Percentiles rank a stretch among this genome's conserved stretches.
phyloP scores from a whole-genome alignment of 306 rosid genomes.

The Senna tora region DNA sequence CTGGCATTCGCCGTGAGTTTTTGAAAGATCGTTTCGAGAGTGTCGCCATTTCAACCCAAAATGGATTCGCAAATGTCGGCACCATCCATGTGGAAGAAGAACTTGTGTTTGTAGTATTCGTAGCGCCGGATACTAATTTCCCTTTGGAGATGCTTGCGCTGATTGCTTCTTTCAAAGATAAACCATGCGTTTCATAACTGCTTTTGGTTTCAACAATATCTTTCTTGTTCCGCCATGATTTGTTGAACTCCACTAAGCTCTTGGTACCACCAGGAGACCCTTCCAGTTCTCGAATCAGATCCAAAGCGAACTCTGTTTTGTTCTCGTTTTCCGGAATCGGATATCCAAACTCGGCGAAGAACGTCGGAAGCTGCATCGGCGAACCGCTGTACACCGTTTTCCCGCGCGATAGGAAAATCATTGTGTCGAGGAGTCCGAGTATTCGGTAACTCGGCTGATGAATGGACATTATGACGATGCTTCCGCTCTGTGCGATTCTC shows the following conservation, averaged over 20 bases:
- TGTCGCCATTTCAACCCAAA: conserved; percentile 72
- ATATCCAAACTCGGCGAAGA: conserved; percentile 79
- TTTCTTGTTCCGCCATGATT: conserved; percentile 79
- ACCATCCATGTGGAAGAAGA: conserved; percentile 59
- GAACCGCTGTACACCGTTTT: conserved; percentile 90
- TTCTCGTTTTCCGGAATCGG: conserved; percentile 89
- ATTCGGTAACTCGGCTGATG: conserved; percentile 94
- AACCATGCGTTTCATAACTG: too few species aligned
- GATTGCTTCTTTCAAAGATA: conserved; percentile 84
- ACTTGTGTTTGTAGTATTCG: conserved; percentile 38
- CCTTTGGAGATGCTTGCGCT: conserved; percentile 86
- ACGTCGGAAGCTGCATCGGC: conserved; percentile 59
- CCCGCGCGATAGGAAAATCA: conserved; percentile 81
- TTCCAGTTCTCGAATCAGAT: conserved; percentile 84
- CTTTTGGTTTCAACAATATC: too few species aligned
- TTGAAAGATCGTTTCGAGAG: conserved; percentile 59
- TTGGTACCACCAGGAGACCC: conserved; percentile 79
- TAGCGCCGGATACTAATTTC: conserved; percentile 82
- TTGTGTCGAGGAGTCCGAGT: conserved; percentile 71
- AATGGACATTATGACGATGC: conserved; percentile 90
- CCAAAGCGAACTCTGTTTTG: conserved; percentile 93
- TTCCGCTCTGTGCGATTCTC: conserved; percentile 92
- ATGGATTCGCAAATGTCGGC: conserved; percentile 73
- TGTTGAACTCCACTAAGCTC: conserved; percentile 82
- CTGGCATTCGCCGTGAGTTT: conserved; percentile 70